Evolutionary conservation across 805 yeast species (phyloP), one percentile per base, ranked within the genome.

Genomic region (Starmerella bacillaris): DNA sequence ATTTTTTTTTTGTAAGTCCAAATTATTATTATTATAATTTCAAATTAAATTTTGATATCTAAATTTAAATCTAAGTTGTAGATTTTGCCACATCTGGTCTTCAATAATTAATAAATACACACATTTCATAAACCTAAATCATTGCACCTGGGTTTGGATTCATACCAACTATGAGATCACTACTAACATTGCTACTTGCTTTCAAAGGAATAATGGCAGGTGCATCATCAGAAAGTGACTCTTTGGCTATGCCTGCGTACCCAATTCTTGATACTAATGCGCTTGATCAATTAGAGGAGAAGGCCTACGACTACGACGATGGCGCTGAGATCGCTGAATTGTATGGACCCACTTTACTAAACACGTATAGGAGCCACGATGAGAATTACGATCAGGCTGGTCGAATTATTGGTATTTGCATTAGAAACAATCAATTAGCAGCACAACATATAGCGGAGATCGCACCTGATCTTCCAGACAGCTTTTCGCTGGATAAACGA

Each of bases 361-460:
- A 39, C 3, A 15, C 42, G 15, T 41, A 35, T 21, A 21, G 19
- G 6, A 31, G 34, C 11, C 3, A 30, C 5, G 29, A 20, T n/a
- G 21, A 31, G n/a, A 6, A 4, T 7, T 30, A 35, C 36, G 89
- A 80, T 38, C 46, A 66, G 30, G 53, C 72, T 1, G 65, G 71
- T 11, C 60, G 82, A 40, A 60, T 76, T 20, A 58, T 83, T 38
- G 74, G 78, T 0, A 64, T 79, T 4, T 55, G 84, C 4, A 53
- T 82, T 30, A 64, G 94, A 46, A 82, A 82, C 51, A 83, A 83
- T 50, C 72, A 70, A 2, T 67, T 65, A 2, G 82, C 83, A 0
- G 47, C 46, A 4, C 24, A 31, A 3, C 15, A 22, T 12, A 4
- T 37, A 3, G 21, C 35, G 8, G 18, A 18, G 7, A 18, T n/a